Evolutionary conservation across 352 stramenopile species (phyloP).

Genomic region (Globisporangium ultimum): DNA sequence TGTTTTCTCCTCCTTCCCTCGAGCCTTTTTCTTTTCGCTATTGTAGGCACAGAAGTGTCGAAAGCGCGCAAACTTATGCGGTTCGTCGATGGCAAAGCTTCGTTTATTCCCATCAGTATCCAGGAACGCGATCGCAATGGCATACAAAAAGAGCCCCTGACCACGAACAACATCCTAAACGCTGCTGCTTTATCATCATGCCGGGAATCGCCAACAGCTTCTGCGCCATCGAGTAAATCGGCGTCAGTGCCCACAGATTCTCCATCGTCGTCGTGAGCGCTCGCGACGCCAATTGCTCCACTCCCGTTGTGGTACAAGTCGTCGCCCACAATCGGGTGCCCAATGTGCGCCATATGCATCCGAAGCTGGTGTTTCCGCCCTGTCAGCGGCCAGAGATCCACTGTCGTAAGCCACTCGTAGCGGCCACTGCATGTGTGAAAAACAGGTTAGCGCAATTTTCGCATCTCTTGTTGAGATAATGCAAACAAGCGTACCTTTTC

Average conservation of each 20-base stretch:
- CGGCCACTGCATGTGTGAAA: constrained; percentile 19
- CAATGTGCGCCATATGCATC: constrained; percentile 49
- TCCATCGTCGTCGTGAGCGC: not conserved
- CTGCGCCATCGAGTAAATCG: no score
- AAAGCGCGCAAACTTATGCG: constrained; percentile 58
- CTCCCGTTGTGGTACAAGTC: constrained; percentile 46
- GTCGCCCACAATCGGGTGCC: constrained; percentile 65
- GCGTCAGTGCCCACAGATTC: no score
- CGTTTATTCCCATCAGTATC: constrained; percentile 24
- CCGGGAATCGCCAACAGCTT: no score
- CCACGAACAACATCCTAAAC: constrained; percentile 35
- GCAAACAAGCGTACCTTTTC: constrained; percentile 18
- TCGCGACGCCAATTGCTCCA: not conserved
- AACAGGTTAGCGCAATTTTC: no score
- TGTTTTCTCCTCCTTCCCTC: not conserved
- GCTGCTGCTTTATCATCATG: not conserved
- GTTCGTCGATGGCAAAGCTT: constrained; percentile 41
- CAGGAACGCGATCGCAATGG: constrained; percentile 36
- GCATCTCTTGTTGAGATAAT: no score
- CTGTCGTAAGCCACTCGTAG: constrained; percentile 59
- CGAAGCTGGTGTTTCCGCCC: constrained; percentile 70
- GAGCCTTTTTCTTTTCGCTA: constrained; percentile 13
- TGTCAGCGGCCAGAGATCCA: constrained; percentile 66
- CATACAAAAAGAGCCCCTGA: constrained; percentile 49
- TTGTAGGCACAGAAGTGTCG: constrained; percentile 60